These are phyloP conservation scores for Coix lacrymajobi DNA, from an alignment of 176 grass and related monocot species.

Conservation along the genomic window DNA sequence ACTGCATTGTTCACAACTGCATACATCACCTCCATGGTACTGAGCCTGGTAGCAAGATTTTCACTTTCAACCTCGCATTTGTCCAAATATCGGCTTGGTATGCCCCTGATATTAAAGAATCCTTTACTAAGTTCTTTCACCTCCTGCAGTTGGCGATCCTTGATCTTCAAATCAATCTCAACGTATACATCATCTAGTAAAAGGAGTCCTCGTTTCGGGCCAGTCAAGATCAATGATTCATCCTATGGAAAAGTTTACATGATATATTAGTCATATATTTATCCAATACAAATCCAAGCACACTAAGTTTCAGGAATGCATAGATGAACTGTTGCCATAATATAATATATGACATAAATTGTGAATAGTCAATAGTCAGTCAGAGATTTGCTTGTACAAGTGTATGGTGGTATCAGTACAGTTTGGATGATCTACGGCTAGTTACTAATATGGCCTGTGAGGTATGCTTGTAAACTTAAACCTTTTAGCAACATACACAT, in stretches of 20 bases:
- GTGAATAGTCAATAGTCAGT: too few species aligned
- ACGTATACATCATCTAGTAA: neutral
- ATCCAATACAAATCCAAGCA: too few species aligned
- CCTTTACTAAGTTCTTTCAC: neutral
- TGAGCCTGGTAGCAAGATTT: neutral
- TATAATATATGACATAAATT: too few species aligned
- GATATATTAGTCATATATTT: too few species aligned
- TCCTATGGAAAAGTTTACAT: neutral
- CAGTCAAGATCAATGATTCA: neutral
- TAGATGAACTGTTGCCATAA: too few species aligned
- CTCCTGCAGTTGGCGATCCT: neutral
- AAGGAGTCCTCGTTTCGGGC: neutral
- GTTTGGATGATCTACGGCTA: too few species aligned
- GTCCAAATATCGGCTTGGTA: neutral
- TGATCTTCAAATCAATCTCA: slow-evolving; percentile 4
- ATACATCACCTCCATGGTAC: neutral
- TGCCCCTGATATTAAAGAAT: neutral
- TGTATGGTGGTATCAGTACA: too few species aligned
- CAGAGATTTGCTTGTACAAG: neutral
- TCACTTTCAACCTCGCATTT: neutral
- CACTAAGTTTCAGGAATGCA: too few species aligned
- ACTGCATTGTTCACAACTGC: neutral
- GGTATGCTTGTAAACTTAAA: too few species aligned
- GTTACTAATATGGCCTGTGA: too few species aligned
- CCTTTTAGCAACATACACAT: too few species aligned